Conservation (phyloP, 202 grass and related monocot genomes). For the Dendrocalamus latiflorus region DNA sequence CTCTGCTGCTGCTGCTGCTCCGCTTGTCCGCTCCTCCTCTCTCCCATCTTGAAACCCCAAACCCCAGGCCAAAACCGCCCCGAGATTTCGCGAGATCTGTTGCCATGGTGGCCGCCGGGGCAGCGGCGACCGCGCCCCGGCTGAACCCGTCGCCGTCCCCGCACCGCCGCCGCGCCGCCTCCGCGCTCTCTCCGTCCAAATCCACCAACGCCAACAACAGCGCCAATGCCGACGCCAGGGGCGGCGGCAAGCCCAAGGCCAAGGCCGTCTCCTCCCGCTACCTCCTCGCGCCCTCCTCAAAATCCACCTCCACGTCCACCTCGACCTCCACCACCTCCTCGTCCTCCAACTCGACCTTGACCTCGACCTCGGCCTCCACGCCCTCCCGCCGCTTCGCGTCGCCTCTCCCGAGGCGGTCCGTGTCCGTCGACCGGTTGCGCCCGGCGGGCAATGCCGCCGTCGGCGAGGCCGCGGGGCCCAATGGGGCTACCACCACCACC, state of each 20-base stretch:
- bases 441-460: slow-evolving; percentile 31
- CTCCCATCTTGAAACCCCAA: slow-evolving; percentile 35
- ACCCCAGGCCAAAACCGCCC: slow-evolving; percentile 9
- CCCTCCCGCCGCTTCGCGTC: slow-evolving; percentile 57
- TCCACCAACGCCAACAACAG: slow-evolving; percentile 50
- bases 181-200: slow-evolving; percentile 55
- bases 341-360: slow-evolving; percentile 57
- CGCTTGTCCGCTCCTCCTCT: background rate
- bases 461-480: slow-evolving; percentile 33
- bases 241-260: slow-evolving; percentile 32
- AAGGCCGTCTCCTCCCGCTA: slow-evolving; percentile 68
- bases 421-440: slow-evolving; percentile 68
- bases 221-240: slow-evolving; percentile 14
- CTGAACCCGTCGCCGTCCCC: slow-evolving; percentile 42
- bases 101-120: slow-evolving; percentile 59
- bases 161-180: slow-evolving; percentile 31
- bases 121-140: slow-evolving; percentile 31
- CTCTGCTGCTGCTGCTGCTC: background rate
- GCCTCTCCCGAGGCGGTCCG: slow-evolving; percentile 54
- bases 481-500: slow-evolving; percentile 45
- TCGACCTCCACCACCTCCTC: slow-evolving; percentile 39
- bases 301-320: slow-evolving; percentile 33
- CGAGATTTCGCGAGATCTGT: slow-evolving; percentile 50
- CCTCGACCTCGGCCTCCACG: slow-evolving; percentile 60
- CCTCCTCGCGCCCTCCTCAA: slow-evolving; percentile 64